Evolutionary conservation across 768 basidiomycete genomes (phyloP), one percentile per base, ranked within the genome.

Genomic region (Amyloporia xantha): DNA sequence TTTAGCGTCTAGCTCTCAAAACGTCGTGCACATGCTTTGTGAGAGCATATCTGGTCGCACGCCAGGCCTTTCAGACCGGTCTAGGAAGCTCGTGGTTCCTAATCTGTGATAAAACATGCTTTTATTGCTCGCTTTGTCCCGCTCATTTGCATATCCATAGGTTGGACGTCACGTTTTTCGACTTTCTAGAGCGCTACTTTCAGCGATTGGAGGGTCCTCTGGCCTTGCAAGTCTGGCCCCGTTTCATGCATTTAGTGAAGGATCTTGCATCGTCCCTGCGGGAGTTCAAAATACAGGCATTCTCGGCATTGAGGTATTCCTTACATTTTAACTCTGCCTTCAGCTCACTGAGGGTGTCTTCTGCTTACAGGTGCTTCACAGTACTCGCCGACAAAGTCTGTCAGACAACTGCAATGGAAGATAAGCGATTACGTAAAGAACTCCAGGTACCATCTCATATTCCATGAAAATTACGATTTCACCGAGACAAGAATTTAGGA

Each of bases 391-490:
- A 90, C 54, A 91, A 92, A 62, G 69, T 94, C 27, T 80, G 84
- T 1, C 91, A 92, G 60, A 97, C 93, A 0, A 82, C 87, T 4
- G 91, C 91, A 0, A 76, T 95, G 66, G 95, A 97, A 50, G 96
- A 99, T 65, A 77, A 82, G 20, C 77, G 89, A 33, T 68, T 94
- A 47, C 81, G 90, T 21, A 89, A 91, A 61, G 96, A 99, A 49
- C 70, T 97, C 9, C 92, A 95, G 74, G 87, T 83, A 54, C 15
- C 53, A 23, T 26, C 5, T 25, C 10, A 9, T 7, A 41, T 2
- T 33, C 11, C 5, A n/a, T 6, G 20, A n/a, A n/a, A n/a, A n/a
- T n/a, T n/a, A n/a, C n/a, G n/a, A n/a, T 28, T 3, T 20, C 30
- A n/a, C 36, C 6, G 15, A 17, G 13, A 48, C 13, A 47, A 90